phyloP scores from a whole-genome alignment of 805 yeast species.

The Soucietia sequanensis region DNA sequence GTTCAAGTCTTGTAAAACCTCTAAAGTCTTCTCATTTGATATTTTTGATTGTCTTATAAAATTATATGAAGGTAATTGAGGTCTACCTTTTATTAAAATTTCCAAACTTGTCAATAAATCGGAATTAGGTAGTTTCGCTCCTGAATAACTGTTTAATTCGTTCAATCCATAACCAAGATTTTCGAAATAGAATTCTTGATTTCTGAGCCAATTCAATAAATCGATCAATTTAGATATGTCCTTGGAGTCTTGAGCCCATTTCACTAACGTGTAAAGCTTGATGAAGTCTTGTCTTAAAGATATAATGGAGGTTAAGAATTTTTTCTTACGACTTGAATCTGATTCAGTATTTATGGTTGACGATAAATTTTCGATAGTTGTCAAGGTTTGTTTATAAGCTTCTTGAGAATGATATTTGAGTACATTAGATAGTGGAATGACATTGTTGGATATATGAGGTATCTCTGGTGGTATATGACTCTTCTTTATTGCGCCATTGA shows the following conservation, averaged over 20 bases:
- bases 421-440: constrained; percentile 61
- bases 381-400: constrained; percentile 61
- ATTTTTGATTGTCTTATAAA: constrained; percentile 51
- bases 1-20: constrained; percentile 66
- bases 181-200: constrained; percentile 69
- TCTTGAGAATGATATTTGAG: constrained; percentile 58
- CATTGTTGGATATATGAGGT: constrained; percentile 73
- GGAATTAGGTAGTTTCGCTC: constrained; percentile 91
- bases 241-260: constrained; percentile 79
- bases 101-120: constrained; percentile 86
- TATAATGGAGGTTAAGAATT: constrained; percentile 67
- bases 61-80: constrained; percentile 66
- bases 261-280: constrained; percentile 78
- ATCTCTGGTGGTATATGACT: constrained; percentile 33
- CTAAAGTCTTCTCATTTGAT: constrained; percentile 54
- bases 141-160: constrained; percentile 67
- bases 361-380: constrained; percentile 59
- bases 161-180: constrained; percentile 63
- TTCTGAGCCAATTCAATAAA: constrained; percentile 81
- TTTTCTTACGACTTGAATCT: constrained; percentile 64
- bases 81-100: constrained; percentile 75
- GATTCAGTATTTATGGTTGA: constrained; percentile 42
- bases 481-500: too few relatives aligned
- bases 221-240: constrained; percentile 79
- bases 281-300: constrained; percentile 78